Evolutionary conservation across 1,284 basidiomycete species (phyloP).

Genomic region (Papiliotrema nemorosa): DNA sequence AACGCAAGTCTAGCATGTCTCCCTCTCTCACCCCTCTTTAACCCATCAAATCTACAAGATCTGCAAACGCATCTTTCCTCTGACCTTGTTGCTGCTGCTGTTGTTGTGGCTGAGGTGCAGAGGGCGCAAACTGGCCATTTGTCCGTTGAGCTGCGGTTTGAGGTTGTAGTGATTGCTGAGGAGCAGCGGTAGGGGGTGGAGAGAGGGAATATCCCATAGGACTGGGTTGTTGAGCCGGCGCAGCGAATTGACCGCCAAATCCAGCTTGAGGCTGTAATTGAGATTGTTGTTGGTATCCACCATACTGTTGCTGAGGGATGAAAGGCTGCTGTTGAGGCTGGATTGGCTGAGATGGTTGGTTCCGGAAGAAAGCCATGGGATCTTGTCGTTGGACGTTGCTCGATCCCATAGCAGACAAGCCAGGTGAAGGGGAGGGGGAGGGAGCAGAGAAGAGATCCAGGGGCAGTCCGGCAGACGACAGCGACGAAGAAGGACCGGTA

Average conservation of each 20-base stretch:
- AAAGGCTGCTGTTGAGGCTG: conserved; percentile 9
- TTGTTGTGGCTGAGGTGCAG: conserved; percentile 10
- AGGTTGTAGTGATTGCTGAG: conserved; percentile 6
- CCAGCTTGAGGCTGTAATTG: conserved; percentile 10
- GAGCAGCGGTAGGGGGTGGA: conserved; percentile 13
- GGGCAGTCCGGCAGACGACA: conserved; percentile 44
- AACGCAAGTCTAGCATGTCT: too few relatives aligned
- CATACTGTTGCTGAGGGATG: neutral
- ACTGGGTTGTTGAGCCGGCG: conserved; percentile 9
- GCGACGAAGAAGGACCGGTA: conserved; percentile 14
- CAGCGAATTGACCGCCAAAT: conserved; percentile 6
- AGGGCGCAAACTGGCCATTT: conserved; percentile 7
- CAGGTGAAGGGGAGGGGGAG: conserved; percentile 30
- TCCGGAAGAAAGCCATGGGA: conserved; percentile 47
- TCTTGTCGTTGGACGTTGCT: conserved; percentile 24
- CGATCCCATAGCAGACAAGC: conserved; percentile 8
- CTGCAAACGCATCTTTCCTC: conserved; percentile 50
- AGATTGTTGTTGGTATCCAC: neutral
- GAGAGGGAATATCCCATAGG: conserved; percentile 23
- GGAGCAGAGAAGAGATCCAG: conserved; percentile 49
- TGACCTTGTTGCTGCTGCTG: conserved; percentile 16
- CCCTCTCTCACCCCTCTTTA: conserved; percentile 15
- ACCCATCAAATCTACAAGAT: conserved; percentile 46
- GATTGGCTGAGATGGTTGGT: conserved; percentile 18
- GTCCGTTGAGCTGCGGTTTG: conserved; percentile 9